A percentile compares a stretch with the other conserved stretches of the same genome.
phyloP scores from a whole-genome alignment of 495 filamentous ascomycete species.

The Tuber borchii region DNA sequence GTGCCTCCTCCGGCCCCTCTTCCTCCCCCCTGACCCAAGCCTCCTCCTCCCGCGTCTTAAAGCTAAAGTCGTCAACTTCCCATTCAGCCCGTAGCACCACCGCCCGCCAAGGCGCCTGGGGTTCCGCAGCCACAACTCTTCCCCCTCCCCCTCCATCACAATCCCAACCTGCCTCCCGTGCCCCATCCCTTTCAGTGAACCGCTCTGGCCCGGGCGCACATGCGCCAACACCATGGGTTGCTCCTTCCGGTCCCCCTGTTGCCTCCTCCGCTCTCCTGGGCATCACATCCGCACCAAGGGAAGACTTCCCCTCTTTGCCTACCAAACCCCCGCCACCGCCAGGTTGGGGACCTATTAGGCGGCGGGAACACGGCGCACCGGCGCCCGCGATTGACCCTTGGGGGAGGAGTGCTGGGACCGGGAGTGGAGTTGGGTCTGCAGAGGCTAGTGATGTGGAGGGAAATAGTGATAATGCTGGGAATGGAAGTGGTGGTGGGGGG shows the following conservation, averaged over 20 bases:
- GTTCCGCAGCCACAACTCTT: constrained; percentile 44
- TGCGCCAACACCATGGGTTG: constrained; percentile 51
- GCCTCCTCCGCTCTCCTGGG: constrained; percentile 31
- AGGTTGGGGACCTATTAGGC: constrained; percentile 32
- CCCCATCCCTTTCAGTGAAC: constrained; percentile 12
- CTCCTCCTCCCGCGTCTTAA: constrained; percentile 55
- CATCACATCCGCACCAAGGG: not conserved
- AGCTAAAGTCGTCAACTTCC: constrained; percentile 70
- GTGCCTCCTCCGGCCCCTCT: constrained; percentile 47
- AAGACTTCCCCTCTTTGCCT: constrained; percentile 39
- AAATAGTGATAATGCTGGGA: constrained; percentile 6
- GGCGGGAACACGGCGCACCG: constrained; percentile 25
- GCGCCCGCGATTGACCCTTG: constrained; percentile 23
- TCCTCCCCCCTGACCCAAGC: constrained; percentile 41
- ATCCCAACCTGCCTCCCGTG: constrained; percentile 3
- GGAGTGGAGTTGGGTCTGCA: constrained; percentile 20
- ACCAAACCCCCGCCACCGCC: constrained; percentile 28
- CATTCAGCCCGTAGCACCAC: constrained; percentile 61
- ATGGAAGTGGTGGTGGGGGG: constrained; percentile 11
- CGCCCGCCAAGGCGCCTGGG: constrained; percentile 50
- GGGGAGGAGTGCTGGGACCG: no score
- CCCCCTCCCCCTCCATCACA: constrained; percentile 41
- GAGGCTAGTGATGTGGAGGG: constrained; percentile 35
- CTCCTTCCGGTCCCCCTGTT: constrained; percentile 41
- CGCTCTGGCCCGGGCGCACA: constrained; percentile 44